Evolutionary conservation across 139 green algal species (phyloP).

Genomic region (Marvania coccoides): DNA sequence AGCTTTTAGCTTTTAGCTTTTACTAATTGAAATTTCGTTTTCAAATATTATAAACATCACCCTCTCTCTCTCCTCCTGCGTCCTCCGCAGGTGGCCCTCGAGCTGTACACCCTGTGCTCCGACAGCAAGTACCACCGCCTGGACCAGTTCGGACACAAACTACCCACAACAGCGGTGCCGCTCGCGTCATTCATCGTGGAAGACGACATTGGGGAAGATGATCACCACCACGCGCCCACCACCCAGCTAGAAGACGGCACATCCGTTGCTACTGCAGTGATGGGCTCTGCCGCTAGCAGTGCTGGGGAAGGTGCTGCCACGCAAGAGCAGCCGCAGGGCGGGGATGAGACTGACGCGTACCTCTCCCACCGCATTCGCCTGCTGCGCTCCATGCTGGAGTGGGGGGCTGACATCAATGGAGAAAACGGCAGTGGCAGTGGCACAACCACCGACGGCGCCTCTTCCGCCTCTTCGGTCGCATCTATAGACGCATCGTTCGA

Average conservation of each 20-base stretch:
- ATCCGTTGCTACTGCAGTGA: background rate
- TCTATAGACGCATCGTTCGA: background rate
- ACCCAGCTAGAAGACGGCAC: background rate
- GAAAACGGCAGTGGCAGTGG: background rate
- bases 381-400: slow-evolving; percentile 72
- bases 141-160: slow-evolving; percentile 49
- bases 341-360: slow-evolving; percentile 8
- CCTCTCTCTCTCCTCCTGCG: background rate
- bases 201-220: background rate
- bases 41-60: background rate
- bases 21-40: no score
- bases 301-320: background rate
- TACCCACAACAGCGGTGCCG: slow-evolving; percentile 19
- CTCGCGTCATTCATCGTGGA: slow-evolving; percentile 8
- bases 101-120: slow-evolving; percentile 38
- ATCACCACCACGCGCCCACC: background rate
- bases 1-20: no score
- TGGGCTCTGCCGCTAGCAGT: background rate
- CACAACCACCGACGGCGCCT: no score
- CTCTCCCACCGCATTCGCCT: slow-evolving; percentile 28
- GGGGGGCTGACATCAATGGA: slow-evolving; percentile 37
- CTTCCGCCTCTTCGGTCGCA: background rate
- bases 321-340: background rate
- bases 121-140: slow-evolving; percentile 48
- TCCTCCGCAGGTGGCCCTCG: slow-evolving; percentile 19